Conservation (phyloP, 2,329 filamentous ascomycete species). For the Claviceps paspali region DNA sequence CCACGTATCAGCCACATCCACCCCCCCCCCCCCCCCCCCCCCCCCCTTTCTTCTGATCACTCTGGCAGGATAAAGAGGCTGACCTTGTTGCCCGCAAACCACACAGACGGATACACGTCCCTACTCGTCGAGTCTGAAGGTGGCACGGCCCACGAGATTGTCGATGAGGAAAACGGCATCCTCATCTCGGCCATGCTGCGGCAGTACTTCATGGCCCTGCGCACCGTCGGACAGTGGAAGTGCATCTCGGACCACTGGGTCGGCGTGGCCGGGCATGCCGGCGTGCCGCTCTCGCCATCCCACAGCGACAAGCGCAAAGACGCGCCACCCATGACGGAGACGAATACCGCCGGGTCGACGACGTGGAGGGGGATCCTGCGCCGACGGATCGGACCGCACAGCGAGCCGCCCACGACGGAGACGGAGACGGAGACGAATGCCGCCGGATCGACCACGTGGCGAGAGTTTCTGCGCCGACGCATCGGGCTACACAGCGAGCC, state of each 20-base stretch:
- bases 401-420: conserved; percentile 13
- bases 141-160: conserved; percentile 59
- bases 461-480: conserved; percentile 20
- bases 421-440: conserved; percentile 6
- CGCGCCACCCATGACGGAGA: too few relatives aligned
- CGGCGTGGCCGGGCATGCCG: conserved; percentile 45
- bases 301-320: conserved; percentile 12
- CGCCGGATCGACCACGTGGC: conserved; percentile 16
- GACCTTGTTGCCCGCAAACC: too few relatives aligned
- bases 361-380: conserved; percentile 23
- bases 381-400: conserved; percentile 18
- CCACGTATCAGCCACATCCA: too few relatives aligned
- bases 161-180: conserved; percentile 76
- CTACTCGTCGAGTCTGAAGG: conserved; percentile 65
- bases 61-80: too few relatives aligned
- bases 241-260: conserved; percentile 57
- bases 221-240: conserved; percentile 67
- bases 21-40: too few relatives aligned
- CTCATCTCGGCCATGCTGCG: conserved; percentile 74
- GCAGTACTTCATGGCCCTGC: conserved; percentile 81
- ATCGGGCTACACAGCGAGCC: conserved; percentile 20
- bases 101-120: conserved; percentile 61
- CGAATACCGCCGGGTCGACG: conserved; percentile 8
- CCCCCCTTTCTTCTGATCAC: too few relatives aligned
- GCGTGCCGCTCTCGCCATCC: conserved; percentile 20